A percentile compares a stretch with the other conserved stretches of the same genome.
Evolutionary conservation across 805 yeast genomes (phyloP).

Genomic region (Tetrapisispora fleetii): DNA sequence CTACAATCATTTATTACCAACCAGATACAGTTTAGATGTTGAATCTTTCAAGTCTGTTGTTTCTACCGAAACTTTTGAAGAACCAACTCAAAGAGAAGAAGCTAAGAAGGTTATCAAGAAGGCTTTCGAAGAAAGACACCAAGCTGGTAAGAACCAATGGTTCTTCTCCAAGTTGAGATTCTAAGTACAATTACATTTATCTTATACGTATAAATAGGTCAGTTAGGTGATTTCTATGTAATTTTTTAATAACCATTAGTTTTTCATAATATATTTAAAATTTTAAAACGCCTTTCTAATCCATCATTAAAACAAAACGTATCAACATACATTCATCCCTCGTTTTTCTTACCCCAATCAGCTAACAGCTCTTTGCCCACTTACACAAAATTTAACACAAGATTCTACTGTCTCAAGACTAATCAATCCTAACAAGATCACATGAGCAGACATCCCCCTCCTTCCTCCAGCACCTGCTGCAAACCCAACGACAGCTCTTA

Average conservation of each 20-base stretch:
- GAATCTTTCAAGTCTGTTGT: constrained; percentile 88
- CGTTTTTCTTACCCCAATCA: too few species aligned
- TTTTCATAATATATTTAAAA: constrained; percentile 2
- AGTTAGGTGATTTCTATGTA: constrained; percentile 5
- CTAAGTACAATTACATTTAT: constrained; percentile 33
- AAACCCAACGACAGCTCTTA: too few species aligned
- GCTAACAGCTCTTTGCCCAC: too few species aligned
- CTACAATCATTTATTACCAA: constrained; percentile 99
- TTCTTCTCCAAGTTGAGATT: constrained; percentile 96
- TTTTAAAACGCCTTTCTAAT: background rate
- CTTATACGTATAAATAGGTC: constrained; percentile 3
- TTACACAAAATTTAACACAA: too few species aligned
- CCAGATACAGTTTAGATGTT: constrained; percentile 97
- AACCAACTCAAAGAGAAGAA: constrained; percentile 97
- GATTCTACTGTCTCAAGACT: too few species aligned
- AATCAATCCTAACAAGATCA: too few species aligned
- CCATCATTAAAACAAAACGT: too few species aligned
- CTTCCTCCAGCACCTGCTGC: too few species aligned
- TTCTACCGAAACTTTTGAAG: constrained; percentile 87
- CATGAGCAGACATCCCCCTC: too few species aligned
- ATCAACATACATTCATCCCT: too few species aligned
- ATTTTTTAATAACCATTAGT: constrained; percentile 5
- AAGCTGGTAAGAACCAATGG: constrained; percentile 99
- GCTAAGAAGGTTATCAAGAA: constrained; percentile 98
- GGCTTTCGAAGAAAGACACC: constrained; percentile 99